These are phyloP conservation scores for Pisolithus orientalis DNA, from an alignment of 768 basidiomycete species.

Conservation along the genomic window DNA sequence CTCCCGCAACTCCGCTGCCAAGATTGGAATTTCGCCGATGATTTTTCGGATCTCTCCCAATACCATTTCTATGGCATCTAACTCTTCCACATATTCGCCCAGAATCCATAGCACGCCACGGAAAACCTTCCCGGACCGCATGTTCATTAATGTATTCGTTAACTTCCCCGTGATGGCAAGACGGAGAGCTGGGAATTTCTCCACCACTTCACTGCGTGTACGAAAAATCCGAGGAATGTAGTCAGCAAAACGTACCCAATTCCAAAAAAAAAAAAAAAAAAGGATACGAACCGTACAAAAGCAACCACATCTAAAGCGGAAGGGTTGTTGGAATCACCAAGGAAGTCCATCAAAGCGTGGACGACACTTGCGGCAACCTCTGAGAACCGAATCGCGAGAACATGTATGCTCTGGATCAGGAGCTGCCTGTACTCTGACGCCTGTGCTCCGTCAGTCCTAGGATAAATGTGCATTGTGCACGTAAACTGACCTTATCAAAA, in stretches of 20 bases:
- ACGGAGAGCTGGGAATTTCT: slow-evolving; percentile 91
- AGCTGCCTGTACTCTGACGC: slow-evolving; percentile 93
- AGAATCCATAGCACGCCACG: slow-evolving; percentile 96
- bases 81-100: slow-evolving; percentile 84
- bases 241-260: background rate
- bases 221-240: background rate
- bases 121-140: slow-evolving; percentile 96
- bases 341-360: slow-evolving; percentile 88
- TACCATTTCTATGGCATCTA: slow-evolving; percentile 60
- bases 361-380: slow-evolving; percentile 96
- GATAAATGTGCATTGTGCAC: background rate
- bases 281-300: slow-evolving; percentile 52
- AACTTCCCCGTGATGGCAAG: slow-evolving; percentile 80
- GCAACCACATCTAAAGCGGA: slow-evolving; percentile 94
- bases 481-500: slow-evolving; percentile 70
- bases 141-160: slow-evolving; percentile 70
- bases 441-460: slow-evolving; percentile 31
- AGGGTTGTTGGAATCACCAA: slow-evolving; percentile 91
- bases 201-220: slow-evolving; percentile 76
- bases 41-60: slow-evolving; percentile 79
- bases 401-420: slow-evolving; percentile 94
- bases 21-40: slow-evolving; percentile 94
- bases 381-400: slow-evolving; percentile 93
- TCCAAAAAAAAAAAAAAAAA: slow-evolving; percentile 1
- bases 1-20: slow-evolving; percentile 84